A percentile compares a stretch with the other conserved stretches of the same genome.
phyloP scores from a whole-genome alignment of 495 filamentous ascomycete genomes.

The Hypoxylon fuscum region DNA sequence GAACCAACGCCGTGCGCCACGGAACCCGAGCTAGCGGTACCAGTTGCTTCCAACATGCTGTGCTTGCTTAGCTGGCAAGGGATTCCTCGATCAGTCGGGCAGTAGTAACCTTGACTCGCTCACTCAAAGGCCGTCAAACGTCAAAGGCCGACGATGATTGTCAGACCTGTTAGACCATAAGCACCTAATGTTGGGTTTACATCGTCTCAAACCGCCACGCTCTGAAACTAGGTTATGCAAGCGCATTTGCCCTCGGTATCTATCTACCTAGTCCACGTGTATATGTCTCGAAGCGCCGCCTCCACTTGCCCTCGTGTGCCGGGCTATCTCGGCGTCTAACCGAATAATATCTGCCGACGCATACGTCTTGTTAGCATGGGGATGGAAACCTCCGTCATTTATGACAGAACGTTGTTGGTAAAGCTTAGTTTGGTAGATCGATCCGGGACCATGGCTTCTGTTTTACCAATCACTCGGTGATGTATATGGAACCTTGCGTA shows the following conservation, averaged over 20 bases:
- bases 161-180: neutral
- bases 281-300: conserved; percentile 13
- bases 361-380: conserved; percentile 15
- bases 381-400: conserved; percentile 6
- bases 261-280: conserved; percentile 24
- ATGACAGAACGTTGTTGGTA: conserved; percentile 4
- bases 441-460: conserved; percentile 5
- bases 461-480: conserved; percentile 6
- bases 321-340: conserved; percentile 14
- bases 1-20: conserved; percentile 7
- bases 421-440: neutral
- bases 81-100: conserved; percentile 9
- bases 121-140: too few species aligned
- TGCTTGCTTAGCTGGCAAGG: neutral
- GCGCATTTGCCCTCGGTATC: conserved; percentile 3
- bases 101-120: too few species aligned
- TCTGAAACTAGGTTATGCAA: conserved; percentile 25
- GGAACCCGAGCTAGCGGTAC: conserved; percentile 31
- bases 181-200: conserved; percentile 4
- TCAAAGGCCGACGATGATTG: neutral
- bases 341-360: conserved; percentile 5
- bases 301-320: conserved; percentile 15
- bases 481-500: conserved; percentile 5
- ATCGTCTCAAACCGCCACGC: conserved; percentile 13
- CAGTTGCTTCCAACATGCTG: conserved; percentile 17